Percentiles rank a stretch among this genome's conserved stretches.
These are phyloP conservation scores for Kodamaea alishanica DNA, from an alignment of 1,139 yeast genomes.

Conservation along the genomic window DNA sequence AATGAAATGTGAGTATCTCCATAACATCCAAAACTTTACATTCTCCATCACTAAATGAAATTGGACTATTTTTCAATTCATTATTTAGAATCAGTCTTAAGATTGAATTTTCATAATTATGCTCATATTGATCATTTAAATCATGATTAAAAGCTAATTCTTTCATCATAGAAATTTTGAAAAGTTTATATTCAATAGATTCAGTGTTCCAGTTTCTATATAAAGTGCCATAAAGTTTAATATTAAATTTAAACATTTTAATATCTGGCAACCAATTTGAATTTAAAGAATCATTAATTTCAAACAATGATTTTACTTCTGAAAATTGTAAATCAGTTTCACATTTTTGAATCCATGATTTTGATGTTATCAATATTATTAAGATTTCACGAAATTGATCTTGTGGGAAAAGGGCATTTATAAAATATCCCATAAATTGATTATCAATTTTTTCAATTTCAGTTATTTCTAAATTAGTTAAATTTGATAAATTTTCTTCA, in stretches of 20 bases:
- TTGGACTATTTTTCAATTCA: slow-evolving; percentile 15
- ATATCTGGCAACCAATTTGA: slow-evolving; percentile 9
- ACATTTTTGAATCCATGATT: slow-evolving; percentile 3
- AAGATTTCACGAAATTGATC: slow-evolving; percentile 5
- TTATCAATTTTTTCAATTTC: not conserved
- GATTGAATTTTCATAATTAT: slow-evolving; percentile 16
- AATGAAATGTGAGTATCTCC: slow-evolving; percentile 17
- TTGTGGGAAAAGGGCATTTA: slow-evolving; percentile 10
- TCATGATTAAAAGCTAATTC: slow-evolving; percentile 14
- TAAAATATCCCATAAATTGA: slow-evolving; percentile 8
- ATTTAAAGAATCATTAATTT: slow-evolving; percentile 8
- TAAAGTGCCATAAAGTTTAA: slow-evolving; percentile 8
- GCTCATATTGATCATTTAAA: slow-evolving; percentile 11
- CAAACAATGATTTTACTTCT: slow-evolving; percentile 3
- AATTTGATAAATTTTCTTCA: not conserved
- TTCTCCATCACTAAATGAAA: slow-evolving; percentile 17
- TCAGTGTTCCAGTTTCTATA: slow-evolving; percentile 8
- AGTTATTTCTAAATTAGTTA: not conserved
- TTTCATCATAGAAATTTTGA: slow-evolving; percentile 13
- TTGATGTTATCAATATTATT: slow-evolving; percentile 5
- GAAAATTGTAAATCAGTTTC: slow-evolving; percentile 2
- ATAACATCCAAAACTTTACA: slow-evolving; percentile 17
- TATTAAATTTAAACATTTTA: slow-evolving; percentile 8
- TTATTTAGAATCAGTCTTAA: slow-evolving; percentile 14
- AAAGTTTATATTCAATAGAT: slow-evolving; percentile 5